Evolutionary conservation across 345 rosid species (phyloP).

Genomic region (Dipteronia sinensis): DNA sequence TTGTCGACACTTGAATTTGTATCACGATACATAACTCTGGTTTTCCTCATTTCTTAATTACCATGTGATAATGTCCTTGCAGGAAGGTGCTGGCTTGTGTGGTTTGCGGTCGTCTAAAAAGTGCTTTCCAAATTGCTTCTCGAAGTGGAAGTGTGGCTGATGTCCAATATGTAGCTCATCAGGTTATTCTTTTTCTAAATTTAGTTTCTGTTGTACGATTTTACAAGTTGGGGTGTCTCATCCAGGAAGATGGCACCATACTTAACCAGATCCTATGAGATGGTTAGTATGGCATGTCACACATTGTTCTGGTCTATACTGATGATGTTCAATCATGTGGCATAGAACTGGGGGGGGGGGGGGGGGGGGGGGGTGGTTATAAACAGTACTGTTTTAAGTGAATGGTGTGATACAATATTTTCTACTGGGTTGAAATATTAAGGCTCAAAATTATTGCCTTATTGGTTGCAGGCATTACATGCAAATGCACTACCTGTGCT

Average conservation of each 20-base stretch:
- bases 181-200: slow-evolving; percentile 41
- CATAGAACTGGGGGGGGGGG: background rate
- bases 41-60: slow-evolving; percentile 2
- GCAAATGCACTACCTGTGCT: slow-evolving; percentile 95
- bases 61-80: slow-evolving; percentile 33
- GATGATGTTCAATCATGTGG: background rate
- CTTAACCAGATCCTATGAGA: background rate
- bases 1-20: slow-evolving; percentile 10
- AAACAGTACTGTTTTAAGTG: background rate
- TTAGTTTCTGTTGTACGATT: background rate
- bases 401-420: background rate
- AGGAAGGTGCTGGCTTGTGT: slow-evolving; percentile 98
- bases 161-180: slow-evolving; percentile 97
- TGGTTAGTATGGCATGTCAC: background rate
- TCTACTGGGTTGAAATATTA: slow-evolving; percentile 8
- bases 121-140: slow-evolving; percentile 96
- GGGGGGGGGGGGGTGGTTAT: background rate
- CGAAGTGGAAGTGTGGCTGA: slow-evolving; percentile 97
- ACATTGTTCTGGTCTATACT: background rate
- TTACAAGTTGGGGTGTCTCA: background rate
- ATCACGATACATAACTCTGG: background rate
- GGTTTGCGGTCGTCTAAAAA: slow-evolving; percentile 95
- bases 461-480: slow-evolving; percentile 68
- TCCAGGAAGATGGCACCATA: background rate
- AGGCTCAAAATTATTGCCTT: background rate